Percentiles rank a stretch among this genome's conserved stretches.
phyloP scores from a whole-genome alignment of 495 filamentous ascomycete species.

The Penicillium canescens region DNA sequence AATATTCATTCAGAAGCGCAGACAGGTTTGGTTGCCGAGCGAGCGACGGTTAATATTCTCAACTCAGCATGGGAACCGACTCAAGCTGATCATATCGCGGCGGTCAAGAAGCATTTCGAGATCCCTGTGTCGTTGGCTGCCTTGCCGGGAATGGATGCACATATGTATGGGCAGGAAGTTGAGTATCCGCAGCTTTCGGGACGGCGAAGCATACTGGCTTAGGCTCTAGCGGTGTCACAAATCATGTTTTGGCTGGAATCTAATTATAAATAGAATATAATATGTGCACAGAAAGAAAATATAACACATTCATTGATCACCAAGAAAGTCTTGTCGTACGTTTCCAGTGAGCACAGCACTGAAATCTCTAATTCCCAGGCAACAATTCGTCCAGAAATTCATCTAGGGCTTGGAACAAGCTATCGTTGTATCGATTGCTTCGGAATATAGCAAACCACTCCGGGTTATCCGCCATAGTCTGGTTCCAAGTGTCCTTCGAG shows the following conservation, averaged over 20 bases:
- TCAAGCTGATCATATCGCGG: slow-evolving; percentile 1
- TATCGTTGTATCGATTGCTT: slow-evolving; percentile 1
- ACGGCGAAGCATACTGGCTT: background rate
- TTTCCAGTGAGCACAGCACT: no score
- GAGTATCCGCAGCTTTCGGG: background rate
- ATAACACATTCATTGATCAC: no score
- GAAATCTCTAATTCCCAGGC: no score
- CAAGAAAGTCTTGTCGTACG: no score
- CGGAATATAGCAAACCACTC: slow-evolving; percentile 61
- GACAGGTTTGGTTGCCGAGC: background rate
- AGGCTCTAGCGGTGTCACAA: no score
- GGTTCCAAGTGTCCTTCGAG: slow-evolving; percentile 62
- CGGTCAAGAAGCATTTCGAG: slow-evolving; percentile 24
- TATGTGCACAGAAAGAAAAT: no score
- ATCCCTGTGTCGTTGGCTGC: slow-evolving; percentile 14
- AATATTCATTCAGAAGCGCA: background rate
- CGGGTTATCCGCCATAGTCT: slow-evolving; percentile 61
- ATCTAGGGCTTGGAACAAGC: background rate
- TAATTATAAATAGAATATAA: no score
- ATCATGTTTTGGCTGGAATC: no score
- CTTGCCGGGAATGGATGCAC: background rate
- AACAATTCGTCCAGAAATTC: no score
- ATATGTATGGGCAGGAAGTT: background rate
- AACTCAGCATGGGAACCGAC: slow-evolving; percentile 16
- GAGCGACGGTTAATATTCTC: slow-evolving; percentile 26